These are phyloP conservation scores for Stipa capillata DNA, from an alignment of 176 grass and related monocot species.

Conservation along the genomic window DNA sequence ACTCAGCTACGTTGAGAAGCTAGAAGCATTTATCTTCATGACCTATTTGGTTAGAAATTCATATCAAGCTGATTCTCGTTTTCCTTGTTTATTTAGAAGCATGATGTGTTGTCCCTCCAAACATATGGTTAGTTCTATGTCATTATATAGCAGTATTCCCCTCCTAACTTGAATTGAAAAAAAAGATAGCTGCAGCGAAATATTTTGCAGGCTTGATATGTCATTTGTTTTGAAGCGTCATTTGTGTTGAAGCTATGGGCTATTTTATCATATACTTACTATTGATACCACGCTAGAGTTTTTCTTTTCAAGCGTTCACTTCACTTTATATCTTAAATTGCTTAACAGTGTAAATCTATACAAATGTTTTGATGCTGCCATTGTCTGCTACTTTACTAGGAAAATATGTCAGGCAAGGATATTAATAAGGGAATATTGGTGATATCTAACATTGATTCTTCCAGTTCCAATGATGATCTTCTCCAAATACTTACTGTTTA, in stretches of 20 bases:
- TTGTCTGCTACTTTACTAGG: conserved; percentile 25
- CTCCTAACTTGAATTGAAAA: background rate
- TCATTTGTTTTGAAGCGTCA: too few species aligned
- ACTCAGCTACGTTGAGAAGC: background rate
- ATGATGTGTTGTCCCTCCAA: background rate
- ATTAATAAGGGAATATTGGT: conserved; percentile 29
- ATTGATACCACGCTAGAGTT: background rate
- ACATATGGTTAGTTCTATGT: background rate
- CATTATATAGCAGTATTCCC: background rate
- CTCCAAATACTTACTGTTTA: conserved; percentile 45
- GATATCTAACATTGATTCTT: conserved; percentile 45
- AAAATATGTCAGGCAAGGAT: conserved; percentile 26
- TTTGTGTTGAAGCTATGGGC: background rate
- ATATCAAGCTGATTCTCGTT: background rate
- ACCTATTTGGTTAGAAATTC: background rate
- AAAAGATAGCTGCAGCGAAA: background rate
- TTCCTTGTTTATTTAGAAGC: background rate
- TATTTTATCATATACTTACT: background rate
- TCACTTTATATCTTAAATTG: background rate
- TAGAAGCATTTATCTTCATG: background rate
- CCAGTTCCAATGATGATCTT: conserved; percentile 51
- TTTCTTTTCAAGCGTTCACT: background rate
- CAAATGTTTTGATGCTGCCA: conserved; percentile 1
- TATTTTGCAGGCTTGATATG: background rate
- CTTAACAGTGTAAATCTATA: background rate